Conservation (phyloP, 306 rosid species). For the Elaeagnus macrophylla region DNA sequence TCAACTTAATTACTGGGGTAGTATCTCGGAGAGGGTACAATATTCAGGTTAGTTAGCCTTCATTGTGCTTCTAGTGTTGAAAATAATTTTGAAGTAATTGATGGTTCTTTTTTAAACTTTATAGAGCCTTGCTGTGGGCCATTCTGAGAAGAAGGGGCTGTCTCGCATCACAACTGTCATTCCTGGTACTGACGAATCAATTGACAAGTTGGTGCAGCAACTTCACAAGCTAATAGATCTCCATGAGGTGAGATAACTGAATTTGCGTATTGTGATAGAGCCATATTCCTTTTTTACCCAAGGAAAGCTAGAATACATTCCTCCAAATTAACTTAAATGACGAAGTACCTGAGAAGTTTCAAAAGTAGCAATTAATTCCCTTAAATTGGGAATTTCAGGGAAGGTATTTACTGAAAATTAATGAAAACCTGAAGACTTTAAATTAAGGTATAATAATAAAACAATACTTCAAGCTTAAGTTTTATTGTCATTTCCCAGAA, state of each 20-base stretch:
- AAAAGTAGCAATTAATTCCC: background rate
- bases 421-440: too few species aligned
- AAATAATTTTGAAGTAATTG: background rate
- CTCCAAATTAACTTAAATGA: too few species aligned
- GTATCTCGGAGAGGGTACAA: constrained; percentile 57
- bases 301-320: too few species aligned
- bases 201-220: constrained; percentile 52
- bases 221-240: constrained; percentile 48
- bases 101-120: background rate
- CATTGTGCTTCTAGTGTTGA: constrained; percentile 1
- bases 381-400: too few species aligned
- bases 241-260: constrained; percentile 36
- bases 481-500: too few species aligned
- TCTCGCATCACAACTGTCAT: constrained; percentile 58
- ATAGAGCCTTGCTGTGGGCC: constrained; percentile 63
- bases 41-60: constrained; percentile 44
- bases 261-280: constrained; percentile 2
- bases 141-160: constrained; percentile 42
- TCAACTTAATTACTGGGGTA: constrained; percentile 50
- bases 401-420: too few species aligned
- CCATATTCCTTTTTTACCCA: background rate
- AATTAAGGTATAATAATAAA: too few species aligned
- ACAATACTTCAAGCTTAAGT: too few species aligned
- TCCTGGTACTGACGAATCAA: constrained; percentile 52
- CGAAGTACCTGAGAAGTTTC: too few species aligned